phyloP scores from a whole-genome alignment of 208 protist species.

The Vickermania ingenoplastis region DNA sequence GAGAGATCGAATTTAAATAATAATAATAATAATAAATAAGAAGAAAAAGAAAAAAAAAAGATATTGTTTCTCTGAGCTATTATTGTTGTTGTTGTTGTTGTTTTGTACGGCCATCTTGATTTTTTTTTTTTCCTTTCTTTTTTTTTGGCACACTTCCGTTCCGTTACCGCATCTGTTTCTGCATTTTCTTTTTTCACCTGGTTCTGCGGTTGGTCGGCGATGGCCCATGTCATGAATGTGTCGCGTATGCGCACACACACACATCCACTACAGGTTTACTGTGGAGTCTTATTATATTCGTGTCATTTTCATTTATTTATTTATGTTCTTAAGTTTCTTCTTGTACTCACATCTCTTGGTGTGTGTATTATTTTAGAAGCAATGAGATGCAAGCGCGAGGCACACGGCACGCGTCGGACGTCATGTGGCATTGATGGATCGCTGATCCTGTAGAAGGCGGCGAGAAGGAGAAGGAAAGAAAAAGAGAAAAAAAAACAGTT shows the following conservation, averaged over 20 bases:
- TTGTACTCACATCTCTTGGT: not conserved
- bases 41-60: no score
- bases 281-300: not conserved
- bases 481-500: no score
- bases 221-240: not conserved
- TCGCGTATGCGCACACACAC: not conserved
- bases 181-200: not conserved
- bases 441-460: no score
- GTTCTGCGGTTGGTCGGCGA: not conserved
- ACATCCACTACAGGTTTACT: not conserved
- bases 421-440: not conserved
- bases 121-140: no score
- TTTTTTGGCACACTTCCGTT: not conserved
- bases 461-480: no score
- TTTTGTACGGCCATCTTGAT: no score
- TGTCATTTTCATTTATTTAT: not conserved
- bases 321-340: not conserved
- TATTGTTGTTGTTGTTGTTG: no score
- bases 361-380: not conserved
- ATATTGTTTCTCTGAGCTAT: no score
- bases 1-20: no score
- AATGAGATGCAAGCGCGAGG: not conserved
- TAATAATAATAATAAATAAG: no score
- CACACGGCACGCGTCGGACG: not conserved
- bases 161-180: not conserved